phyloP scores from a whole-genome alignment of 192 early-diverging fungal species.

The Entomortierella chlamydospora region DNA sequence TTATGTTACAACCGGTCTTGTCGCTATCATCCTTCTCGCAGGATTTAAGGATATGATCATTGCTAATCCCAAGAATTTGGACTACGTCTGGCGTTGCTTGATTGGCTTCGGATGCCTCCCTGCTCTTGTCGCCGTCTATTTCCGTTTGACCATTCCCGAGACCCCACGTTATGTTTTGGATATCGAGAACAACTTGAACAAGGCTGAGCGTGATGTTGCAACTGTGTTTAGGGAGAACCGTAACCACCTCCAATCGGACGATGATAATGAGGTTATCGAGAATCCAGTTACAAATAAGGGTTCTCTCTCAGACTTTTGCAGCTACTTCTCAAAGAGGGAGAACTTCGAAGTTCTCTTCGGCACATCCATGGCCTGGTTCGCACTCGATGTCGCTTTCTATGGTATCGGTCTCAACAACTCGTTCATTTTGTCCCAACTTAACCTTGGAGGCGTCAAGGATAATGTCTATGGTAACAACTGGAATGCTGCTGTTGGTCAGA shows the following conservation, averaged over 20 bases:
- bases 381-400: constrained; percentile 84
- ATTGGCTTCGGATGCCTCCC: constrained; percentile 89
- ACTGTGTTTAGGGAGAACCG: constrained; percentile 58
- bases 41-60: constrained; percentile 78
- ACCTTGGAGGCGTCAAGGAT: constrained; percentile 61
- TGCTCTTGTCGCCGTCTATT: constrained; percentile 64
- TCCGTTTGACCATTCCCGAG: constrained; percentile 84
- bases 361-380: constrained; percentile 82
- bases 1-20: constrained; percentile 78
- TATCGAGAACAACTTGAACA: constrained; percentile 78
- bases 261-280: constrained; percentile 21
- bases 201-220: constrained; percentile 63
- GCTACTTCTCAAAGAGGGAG: constrained; percentile 82
- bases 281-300: constrained; percentile 41
- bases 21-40: constrained; percentile 76
- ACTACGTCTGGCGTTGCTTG: constrained; percentile 93
- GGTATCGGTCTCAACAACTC: constrained; percentile 86
- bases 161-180: constrained; percentile 88
- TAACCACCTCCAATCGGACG: constrained; percentile 55
- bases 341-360: constrained; percentile 85
- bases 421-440: constrained; percentile 77
- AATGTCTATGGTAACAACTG: constrained; percentile 28
- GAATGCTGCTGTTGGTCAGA: constrained; percentile 82
- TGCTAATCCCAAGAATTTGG: constrained; percentile 70
- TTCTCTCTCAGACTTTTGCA: constrained; percentile 66